Base-by-base conservation (phyloP, 1,284 basidiomycete genomes). In the Puccinia polysora region DNA sequence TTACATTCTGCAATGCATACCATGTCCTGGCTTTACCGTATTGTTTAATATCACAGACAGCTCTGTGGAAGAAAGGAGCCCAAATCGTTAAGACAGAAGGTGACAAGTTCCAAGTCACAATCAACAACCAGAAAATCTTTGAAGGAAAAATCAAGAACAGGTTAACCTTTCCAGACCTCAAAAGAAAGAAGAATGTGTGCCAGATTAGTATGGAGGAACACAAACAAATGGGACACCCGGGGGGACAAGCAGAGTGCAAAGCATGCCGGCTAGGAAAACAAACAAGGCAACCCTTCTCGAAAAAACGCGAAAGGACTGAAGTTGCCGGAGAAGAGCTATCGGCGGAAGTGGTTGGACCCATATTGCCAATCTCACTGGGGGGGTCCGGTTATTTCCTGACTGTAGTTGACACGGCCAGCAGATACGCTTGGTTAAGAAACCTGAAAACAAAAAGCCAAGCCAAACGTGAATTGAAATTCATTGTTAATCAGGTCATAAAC, bases 301-400 rank as follows among this genome's bases (percentile, higher is more conserved):
- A 40, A 15, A 45, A 40, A n/a, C 34, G 18, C n/a, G 20, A 14
- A 23, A 40, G 40, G 28, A 62, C 59, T 3, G 28, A n/a, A 25
- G 45, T 14, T 30, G n/a, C 15, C 10, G n/a, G 15, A 23, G 59
- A 62, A 25, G 59, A 62, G 28, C 12, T 62, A 20, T 62, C 40
- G n/a, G 40, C 45, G 14, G 59, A 62, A 8, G 14, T 62, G n/a
- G 38, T 62, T 30, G 59, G 59, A 40, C 59, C 59, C 10, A 62
- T 62, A n/a, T 43, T n/a, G 12, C 59, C 59, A 43, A 36, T 25
- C 18, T 62, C 59, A n/a, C 40, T 62, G n/a, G 59, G 59, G 28
- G 59, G 59, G 28, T 40, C 59, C 18, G 45, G 15, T 43, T 62
- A 62, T 25, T n/a, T 45, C 23, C 18, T 62, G n/a, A 30, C 20